Percentiles rank a stretch among this genome's conserved stretches.
These are phyloP conservation scores for Fusarium floridanum DNA, from an alignment of 2,329 filamentous ascomycete species.

Conservation along the genomic window DNA sequence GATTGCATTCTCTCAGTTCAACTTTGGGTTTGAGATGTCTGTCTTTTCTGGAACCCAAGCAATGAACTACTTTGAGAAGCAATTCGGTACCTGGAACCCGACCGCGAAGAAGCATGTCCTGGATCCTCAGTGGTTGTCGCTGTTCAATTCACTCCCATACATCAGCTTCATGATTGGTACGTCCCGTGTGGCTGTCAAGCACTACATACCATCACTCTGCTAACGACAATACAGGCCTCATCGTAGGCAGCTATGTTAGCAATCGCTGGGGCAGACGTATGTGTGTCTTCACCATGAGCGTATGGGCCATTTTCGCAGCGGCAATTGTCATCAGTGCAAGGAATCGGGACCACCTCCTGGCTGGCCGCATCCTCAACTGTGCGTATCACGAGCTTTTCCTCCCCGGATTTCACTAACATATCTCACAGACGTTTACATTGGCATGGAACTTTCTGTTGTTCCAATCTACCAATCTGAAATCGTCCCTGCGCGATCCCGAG, in stretches of 20 bases:
- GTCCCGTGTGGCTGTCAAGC: neutral
- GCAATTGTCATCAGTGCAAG: slow-evolving; percentile 49
- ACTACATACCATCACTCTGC: neutral
- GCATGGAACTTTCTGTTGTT: slow-evolving; percentile 54
- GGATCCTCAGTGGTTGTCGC: neutral
- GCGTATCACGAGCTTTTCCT: neutral
- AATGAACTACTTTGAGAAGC: slow-evolving; percentile 47
- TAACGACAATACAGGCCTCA: neutral
- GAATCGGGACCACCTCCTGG: slow-evolving; percentile 49
- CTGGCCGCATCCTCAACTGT: slow-evolving; percentile 50
- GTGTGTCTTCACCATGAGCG: slow-evolving; percentile 53
- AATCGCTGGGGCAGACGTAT: slow-evolving; percentile 50
- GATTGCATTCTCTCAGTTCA: slow-evolving; percentile 50
- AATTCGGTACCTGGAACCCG: slow-evolving; percentile 43
- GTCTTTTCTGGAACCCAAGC: slow-evolving; percentile 50
- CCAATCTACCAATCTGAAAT: slow-evolving; percentile 52
- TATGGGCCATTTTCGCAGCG: slow-evolving; percentile 50
- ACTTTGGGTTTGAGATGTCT: slow-evolving; percentile 53
- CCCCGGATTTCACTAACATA: too few species aligned
- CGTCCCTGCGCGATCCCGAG: slow-evolving; percentile 44
- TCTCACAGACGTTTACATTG: slow-evolving; percentile 47
- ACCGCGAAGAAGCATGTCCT: neutral
- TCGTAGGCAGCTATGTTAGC: slow-evolving; percentile 48
- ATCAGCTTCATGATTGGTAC: neutral
- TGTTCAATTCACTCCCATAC: neutral